Evolutionary conservation across 306 rosid genomes (phyloP).

Genomic region (Dicorynia guianensis): DNA sequence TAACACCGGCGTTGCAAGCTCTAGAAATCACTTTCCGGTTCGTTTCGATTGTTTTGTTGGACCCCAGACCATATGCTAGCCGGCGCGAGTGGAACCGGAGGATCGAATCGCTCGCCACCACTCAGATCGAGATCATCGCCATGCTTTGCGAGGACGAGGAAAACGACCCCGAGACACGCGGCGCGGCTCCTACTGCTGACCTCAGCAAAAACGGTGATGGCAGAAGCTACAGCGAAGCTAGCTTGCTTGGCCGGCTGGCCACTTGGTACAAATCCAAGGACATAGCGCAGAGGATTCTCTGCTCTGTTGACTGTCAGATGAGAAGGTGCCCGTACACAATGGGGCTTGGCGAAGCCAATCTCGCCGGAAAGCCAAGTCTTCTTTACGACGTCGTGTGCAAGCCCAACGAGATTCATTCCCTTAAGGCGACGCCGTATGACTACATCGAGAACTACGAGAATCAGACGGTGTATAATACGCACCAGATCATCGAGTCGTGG

Average conservation of each 20-base stretch:
- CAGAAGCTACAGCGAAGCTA: conserved; percentile 69
- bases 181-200: conserved; percentile 64
- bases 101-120: conserved; percentile 60
- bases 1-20: conserved; percentile 80
- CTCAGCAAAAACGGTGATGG: conserved; percentile 36
- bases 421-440: conserved; percentile 61
- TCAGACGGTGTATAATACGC: conserved; percentile 74
- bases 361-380: conserved; percentile 66
- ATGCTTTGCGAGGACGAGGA: conserved; percentile 73
- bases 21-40: conserved; percentile 85
- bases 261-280: conserved; percentile 73
- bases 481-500: conserved; percentile 87
- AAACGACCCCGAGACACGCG: conserved; percentile 53
- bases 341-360: conserved; percentile 82
- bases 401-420: conserved; percentile 64
- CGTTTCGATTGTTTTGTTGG: conserved; percentile 65
- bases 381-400: conserved; percentile 81
- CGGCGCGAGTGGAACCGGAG: conserved; percentile 77
- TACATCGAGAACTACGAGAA: conserved; percentile 64
- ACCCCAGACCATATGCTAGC: conserved; percentile 74
- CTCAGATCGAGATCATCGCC: conserved; percentile 70
- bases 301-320: conserved; percentile 74
- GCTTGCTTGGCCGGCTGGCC: conserved; percentile 77
- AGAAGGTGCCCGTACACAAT: conserved; percentile 73
- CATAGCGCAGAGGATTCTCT: conserved; percentile 60